These are phyloP conservation scores for Eragrostis nindensis DNA, from an alignment of 176 grass and related monocot species.

Conservation along the genomic window DNA sequence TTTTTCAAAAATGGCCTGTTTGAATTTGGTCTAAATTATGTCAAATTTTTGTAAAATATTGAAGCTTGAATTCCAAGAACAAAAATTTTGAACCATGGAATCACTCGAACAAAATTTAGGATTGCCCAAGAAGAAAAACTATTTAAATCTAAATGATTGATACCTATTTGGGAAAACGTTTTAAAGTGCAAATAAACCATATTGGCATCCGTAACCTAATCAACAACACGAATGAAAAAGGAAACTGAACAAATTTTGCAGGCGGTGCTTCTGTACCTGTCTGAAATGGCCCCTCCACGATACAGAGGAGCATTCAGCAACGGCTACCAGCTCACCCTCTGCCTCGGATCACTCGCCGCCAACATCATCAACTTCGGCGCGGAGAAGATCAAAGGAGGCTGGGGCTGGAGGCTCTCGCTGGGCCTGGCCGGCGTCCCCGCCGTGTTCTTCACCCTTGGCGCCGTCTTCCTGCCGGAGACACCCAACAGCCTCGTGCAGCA, in stretches of 20 bases:
- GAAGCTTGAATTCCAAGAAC: too few species aligned
- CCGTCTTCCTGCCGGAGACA: slow-evolving; percentile 55
- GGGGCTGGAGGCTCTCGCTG: slow-evolving; percentile 63
- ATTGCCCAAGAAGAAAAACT: too few species aligned
- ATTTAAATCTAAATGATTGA: too few species aligned
- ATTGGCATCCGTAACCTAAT: too few species aligned
- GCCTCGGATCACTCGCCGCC: slow-evolving; percentile 32
- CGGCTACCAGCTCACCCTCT: slow-evolving; percentile 53
- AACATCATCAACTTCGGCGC: slow-evolving; percentile 50
- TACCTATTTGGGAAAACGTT: too few species aligned
- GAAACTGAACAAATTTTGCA: not conserved
- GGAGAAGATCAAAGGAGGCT: slow-evolving; percentile 49
- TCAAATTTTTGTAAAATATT: too few species aligned
- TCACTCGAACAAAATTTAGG: too few species aligned
- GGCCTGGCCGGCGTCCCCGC: slow-evolving; percentile 26
- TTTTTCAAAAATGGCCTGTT: too few species aligned
- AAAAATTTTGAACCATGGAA: too few species aligned
- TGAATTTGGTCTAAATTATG: too few species aligned
- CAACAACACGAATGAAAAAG: too few species aligned
- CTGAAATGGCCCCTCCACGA: slow-evolving; percentile 49
- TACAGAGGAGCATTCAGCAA: slow-evolving; percentile 61
- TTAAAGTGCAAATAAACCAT: too few species aligned
- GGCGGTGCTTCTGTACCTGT: slow-evolving; percentile 61
- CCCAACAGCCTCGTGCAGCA: slow-evolving; percentile 57
- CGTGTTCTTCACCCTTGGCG: slow-evolving; percentile 42